Evolutionary conservation across 2,329 filamentous ascomycete species (phyloP).

Genomic region (Fusarium penzigii): DNA sequence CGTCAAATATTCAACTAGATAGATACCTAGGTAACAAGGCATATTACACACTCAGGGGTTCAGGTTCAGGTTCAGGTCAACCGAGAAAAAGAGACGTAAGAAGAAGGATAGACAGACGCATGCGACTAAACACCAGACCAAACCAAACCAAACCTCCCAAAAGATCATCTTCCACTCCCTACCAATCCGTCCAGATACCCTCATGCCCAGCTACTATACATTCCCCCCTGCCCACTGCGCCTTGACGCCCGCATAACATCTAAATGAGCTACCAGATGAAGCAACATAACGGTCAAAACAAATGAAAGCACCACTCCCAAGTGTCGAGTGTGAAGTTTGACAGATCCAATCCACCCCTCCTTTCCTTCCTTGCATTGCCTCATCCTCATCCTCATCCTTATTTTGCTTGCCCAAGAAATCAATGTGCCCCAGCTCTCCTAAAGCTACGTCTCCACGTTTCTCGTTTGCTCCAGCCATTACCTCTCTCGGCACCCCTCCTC

Average conservation of each 20-base stretch:
- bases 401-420: neutral
- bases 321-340: neutral
- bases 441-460: neutral
- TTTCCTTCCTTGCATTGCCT: too few relatives aligned
- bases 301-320: neutral
- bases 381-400: too few relatives aligned
- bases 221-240: neutral
- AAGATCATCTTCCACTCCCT: too few relatives aligned
- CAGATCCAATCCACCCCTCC: neutral
- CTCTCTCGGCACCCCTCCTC: conserved; percentile 8
- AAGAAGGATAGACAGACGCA: too few relatives aligned
- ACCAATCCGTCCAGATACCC: too few relatives aligned
- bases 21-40: too few relatives aligned
- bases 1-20: too few relatives aligned
- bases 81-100: too few relatives aligned
- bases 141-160: too few relatives aligned
- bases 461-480: conserved; percentile 15
- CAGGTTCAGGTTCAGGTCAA: too few relatives aligned
- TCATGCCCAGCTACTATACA: neutral
- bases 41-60: too few relatives aligned
- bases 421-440: neutral
- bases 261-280: neutral
- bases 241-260: neutral
- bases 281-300: neutral
- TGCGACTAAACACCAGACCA: too few relatives aligned